Percentiles rank a stretch among this genome's conserved stretches.
Conservation (phyloP, 2,329 filamentous ascomycete genomes). For the Xylariaceae sp. region DNA sequence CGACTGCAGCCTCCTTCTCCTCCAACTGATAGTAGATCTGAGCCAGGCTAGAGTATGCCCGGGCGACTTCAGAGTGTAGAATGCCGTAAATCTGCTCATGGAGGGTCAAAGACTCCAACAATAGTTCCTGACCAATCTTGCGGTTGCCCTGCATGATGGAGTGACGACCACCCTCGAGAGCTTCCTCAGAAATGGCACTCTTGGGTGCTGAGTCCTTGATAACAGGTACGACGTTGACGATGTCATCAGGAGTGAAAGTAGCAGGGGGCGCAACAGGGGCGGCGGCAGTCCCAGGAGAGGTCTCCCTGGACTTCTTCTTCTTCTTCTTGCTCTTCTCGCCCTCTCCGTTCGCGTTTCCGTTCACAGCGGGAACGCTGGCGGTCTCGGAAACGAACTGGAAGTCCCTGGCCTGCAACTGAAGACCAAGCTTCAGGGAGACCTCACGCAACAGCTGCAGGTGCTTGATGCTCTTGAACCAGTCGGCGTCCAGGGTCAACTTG, state of each 20-base stretch:
- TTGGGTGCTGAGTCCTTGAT: conserved; percentile 92
- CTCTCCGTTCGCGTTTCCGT: conserved; percentile 41
- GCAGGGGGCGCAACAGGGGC: conserved; percentile 38
- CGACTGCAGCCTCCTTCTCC: conserved; percentile 91
- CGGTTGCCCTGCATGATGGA: conserved; percentile 94
- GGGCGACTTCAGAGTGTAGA: conserved; percentile 90
- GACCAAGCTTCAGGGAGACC: conserved; percentile 78
- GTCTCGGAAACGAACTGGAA: conserved; percentile 57
- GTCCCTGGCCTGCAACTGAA: conserved; percentile 77
- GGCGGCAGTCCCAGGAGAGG: conserved; percentile 44
- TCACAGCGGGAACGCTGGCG: conserved; percentile 34
- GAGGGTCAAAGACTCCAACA: conserved; percentile 90
- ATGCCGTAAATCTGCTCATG: conserved; percentile 99
- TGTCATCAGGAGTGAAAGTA: conserved; percentile 78
- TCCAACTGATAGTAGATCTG: conserved; percentile 98
- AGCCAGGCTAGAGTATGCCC: conserved; percentile 89
- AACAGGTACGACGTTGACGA: conserved; percentile 88
- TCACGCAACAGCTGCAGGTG: conserved; percentile 84
- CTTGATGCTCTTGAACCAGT: conserved; percentile 64
- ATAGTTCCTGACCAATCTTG: conserved; percentile 89
- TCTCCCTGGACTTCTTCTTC: conserved; percentile 54
- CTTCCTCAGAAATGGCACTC: conserved; percentile 89
- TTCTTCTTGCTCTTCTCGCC: conserved; percentile 54
- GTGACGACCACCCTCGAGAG: conserved; percentile 89
- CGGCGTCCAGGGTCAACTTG: conserved; percentile 63